Evolutionary conservation across 441 rosid species (phyloP).

Genomic region (Pelargonium citronellum): DNA sequence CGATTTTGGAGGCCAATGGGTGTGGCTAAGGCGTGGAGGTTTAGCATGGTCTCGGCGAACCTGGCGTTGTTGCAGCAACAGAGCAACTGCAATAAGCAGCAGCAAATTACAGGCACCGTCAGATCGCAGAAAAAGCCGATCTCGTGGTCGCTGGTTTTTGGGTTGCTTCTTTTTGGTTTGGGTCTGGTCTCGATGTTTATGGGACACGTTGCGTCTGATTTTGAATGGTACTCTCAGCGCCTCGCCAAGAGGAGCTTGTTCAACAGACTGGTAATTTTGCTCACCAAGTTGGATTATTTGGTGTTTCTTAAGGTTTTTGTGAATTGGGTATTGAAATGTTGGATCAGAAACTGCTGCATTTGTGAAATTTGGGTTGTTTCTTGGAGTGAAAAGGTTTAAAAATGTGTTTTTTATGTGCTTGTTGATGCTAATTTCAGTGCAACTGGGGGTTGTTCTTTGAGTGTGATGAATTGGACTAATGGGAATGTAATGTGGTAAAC

Average conservation of each 20-base stretch:
- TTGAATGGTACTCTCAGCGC: conserved; percentile 92
- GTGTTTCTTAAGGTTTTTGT: neutral
- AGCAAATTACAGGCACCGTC: conserved; percentile 9
- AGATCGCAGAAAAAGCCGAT: conserved; percentile 37
- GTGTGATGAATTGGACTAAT: no score
- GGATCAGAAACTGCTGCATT: neutral
- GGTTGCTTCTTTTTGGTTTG: conserved; percentile 71
- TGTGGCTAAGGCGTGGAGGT: conserved; percentile 50
- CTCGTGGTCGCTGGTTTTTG: conserved; percentile 71
- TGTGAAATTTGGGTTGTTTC: neutral
- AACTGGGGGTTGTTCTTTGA: neutral
- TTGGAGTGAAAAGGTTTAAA: neutral
- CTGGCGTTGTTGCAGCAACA: conserved; percentile 46
- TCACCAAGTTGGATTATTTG: neutral
- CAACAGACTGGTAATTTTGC: conserved; percentile 41
- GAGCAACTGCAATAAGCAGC: conserved; percentile 14
- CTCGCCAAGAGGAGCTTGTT: conserved; percentile 50
- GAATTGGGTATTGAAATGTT: neutral
- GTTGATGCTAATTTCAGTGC: neutral
- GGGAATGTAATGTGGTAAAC: neutral
- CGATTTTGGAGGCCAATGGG: conserved; percentile 37
- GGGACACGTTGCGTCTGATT: conserved; percentile 88
- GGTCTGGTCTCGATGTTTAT: conserved; percentile 88
- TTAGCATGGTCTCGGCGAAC: conserved; percentile 43
- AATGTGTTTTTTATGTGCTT: neutral